Evolutionary conservation across 441 rosid genomes (phyloP), one percentile per base, ranked within the genome.

Genomic region (Theobroma grandiflorum): DNA sequence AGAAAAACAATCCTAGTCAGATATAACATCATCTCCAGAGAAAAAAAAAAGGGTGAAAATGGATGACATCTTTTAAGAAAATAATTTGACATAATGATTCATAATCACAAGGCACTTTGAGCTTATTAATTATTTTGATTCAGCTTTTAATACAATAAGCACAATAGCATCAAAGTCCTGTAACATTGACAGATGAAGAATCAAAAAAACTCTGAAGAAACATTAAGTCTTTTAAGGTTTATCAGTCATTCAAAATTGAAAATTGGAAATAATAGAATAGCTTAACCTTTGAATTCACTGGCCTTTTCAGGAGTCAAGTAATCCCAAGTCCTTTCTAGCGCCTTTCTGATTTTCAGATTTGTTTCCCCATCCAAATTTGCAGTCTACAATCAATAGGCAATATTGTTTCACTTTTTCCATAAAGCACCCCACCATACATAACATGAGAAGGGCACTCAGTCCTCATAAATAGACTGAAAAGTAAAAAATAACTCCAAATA

Each of bases 341-440:
- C 99, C 89, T 95, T 97, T 88, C 99, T 91, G 66, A 97, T 95
- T 90, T 97, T 97, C 84, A 97, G 88, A 90, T 95, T 97, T 83
- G 99, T 97, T 92, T 97, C 99, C 64, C 99, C 99, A 72, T 97
- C 99, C 89, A 97, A 92, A 86, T 97, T 97, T 81, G 99, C 96
- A 77, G 99, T 97, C 99, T 97, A 87, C 86, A 84, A 61, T 47
- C 82, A 84, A 74, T 82, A 76, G 68, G 37, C 8, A 77, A 67
- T 65, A 20, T 35, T 18, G 12, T 42, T 53, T 77, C 22, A 71
- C 42, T 49, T 65, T 14, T 3, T 8, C 49, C 37, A 35, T n/a
- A 37, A 74, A 67, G n/a, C 37, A 79, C 61, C 31, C 22, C 67
- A 61, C 26, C 38, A 75, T 40, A 59, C 45, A 40, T 38, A 59